Evolutionary conservation across 2,329 filamentous ascomycete species (phyloP).

Genomic region (Pseudocercospora vitis): DNA sequence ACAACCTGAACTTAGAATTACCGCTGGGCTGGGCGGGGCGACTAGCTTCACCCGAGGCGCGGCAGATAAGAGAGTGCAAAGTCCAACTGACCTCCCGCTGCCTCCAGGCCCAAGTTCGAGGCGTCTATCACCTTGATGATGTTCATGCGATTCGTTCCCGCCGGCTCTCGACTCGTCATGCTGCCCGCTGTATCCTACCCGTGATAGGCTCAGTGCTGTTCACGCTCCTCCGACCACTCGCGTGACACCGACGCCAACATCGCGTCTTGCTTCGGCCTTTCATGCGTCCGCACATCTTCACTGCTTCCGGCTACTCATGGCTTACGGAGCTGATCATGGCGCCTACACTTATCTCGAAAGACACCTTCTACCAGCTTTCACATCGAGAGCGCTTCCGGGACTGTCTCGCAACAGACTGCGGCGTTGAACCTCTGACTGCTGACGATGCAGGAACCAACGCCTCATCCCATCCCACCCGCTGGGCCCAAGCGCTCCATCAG

Average conservation of each 20-base stretch:
- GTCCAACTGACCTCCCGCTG: background rate
- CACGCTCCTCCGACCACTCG: background rate
- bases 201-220: slow-evolving; percentile 5
- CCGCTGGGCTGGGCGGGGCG: no score
- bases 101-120: background rate
- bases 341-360: background rate
- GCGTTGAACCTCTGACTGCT: background rate
- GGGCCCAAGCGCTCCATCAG: background rate
- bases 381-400: background rate
- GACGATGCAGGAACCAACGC: background rate
- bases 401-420: background rate
- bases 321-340: background rate
- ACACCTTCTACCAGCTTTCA: background rate
- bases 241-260: slow-evolving; percentile 9
- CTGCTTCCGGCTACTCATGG: background rate
- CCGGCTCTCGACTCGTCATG: slow-evolving; percentile 1
- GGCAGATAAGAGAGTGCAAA: slow-evolving; percentile 1
- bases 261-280: background rate
- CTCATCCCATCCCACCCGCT: background rate
- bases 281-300: background rate
- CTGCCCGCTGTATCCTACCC: background rate
- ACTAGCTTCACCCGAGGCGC: background rate
- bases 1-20: no score
- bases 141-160: slow-evolving; percentile 6
- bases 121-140: slow-evolving; percentile 13